Evolutionary conservation across 2,329 filamentous ascomycete species (phyloP).

Genomic region (Xylaria sp.): DNA sequence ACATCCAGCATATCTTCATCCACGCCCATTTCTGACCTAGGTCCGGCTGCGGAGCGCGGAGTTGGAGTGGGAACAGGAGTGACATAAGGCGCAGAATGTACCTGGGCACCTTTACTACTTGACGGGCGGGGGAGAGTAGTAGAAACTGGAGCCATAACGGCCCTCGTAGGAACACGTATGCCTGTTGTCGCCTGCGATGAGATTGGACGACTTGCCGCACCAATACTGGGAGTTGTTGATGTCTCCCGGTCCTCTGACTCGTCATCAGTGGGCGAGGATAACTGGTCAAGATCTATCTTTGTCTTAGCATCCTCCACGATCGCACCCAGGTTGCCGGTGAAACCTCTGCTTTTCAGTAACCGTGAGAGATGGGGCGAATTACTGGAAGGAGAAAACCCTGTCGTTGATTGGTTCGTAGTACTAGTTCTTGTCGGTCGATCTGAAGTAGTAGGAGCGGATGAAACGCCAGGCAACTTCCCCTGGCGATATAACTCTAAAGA

Average conservation of each 20-base stretch:
- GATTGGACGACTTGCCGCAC: constrained; percentile 57
- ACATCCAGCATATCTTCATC: constrained; percentile 66
- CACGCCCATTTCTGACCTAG: constrained; percentile 46
- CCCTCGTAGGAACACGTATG: constrained; percentile 70
- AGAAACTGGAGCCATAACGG: constrained; percentile 63
- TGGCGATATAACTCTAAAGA: constrained; percentile 64
- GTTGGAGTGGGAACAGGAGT: constrained; percentile 53
- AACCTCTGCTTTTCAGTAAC: constrained; percentile 70
- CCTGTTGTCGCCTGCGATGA: constrained; percentile 41
- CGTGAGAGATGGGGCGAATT: constrained; percentile 75
- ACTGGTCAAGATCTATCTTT: constrained; percentile 61
- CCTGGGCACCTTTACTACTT: constrained; percentile 66
- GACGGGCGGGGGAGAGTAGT: constrained; percentile 57
- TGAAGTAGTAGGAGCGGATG: constrained; percentile 55
- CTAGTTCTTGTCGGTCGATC: constrained; percentile 40
- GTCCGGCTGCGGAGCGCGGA: constrained; percentile 44
- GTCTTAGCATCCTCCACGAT: constrained; percentile 69
- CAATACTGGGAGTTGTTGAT: constrained; percentile 53
- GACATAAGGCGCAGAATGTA: constrained; percentile 55
- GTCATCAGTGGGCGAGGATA: constrained; percentile 61
- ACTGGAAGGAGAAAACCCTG: constrained; percentile 64
- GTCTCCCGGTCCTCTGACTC: constrained; percentile 64
- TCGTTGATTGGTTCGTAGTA: constrained; percentile 44
- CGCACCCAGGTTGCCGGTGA: constrained; percentile 68
- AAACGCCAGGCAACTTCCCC: constrained; percentile 62